phyloP scores from a whole-genome alignment of 129 eudicot species.

The Mikania micrantha region DNA sequence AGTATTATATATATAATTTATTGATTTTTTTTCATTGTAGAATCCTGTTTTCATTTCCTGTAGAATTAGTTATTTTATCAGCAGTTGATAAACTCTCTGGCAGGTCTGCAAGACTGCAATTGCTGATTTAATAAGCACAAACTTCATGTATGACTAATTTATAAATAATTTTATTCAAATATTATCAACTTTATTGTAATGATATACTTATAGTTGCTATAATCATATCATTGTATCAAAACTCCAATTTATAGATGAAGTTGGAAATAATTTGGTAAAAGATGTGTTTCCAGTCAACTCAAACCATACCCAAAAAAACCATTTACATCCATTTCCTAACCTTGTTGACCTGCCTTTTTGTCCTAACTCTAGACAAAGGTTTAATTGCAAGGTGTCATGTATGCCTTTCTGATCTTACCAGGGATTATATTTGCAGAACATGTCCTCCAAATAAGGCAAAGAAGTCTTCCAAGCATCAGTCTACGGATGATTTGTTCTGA shows the following conservation, averaged over 20 bases:
- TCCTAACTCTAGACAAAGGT: background rate
- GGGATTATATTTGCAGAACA: conserved; percentile 41
- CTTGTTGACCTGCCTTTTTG: background rate
- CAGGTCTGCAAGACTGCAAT: background rate
- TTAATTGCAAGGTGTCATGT: background rate
- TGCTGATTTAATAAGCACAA: background rate
- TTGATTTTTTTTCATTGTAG: no score
- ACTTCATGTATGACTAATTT: background rate
- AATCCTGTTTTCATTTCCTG: background rate
- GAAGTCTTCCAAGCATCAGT: conserved; percentile 44
- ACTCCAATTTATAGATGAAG: no score
- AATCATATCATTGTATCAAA: background rate
- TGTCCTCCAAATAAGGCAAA: conserved; percentile 54
- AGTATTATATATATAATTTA: background rate
- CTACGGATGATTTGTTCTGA: conserved; percentile 25
- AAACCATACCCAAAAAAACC: background rate
- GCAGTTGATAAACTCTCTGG: background rate
- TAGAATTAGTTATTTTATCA: background rate
- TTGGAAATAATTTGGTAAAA: background rate
- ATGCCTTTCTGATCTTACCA: conserved; percentile 29
- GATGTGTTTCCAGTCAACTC: background rate
- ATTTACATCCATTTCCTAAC: background rate
- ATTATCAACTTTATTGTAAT: background rate
- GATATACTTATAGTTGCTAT: background rate
- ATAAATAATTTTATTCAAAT: background rate